These are phyloP conservation scores for Rhynchosporium secalis DNA, from an alignment of 2,329 filamentous ascomycete species.

Conservation along the genomic window DNA sequence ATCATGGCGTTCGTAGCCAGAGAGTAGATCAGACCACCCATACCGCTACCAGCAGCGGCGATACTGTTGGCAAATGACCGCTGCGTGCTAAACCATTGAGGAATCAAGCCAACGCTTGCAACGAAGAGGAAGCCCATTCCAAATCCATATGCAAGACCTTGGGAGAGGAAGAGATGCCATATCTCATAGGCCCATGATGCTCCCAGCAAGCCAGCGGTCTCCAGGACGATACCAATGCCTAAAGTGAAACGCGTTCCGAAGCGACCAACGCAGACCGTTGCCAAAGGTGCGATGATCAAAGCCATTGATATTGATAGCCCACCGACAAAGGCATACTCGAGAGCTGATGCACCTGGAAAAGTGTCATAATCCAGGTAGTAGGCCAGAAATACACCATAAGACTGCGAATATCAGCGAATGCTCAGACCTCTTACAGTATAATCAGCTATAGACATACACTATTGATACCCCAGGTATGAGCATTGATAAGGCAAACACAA, in stretches of 20 bases:
- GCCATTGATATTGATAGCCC: slow-evolving; percentile 66
- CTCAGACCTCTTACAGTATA: not conserved
- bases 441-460: slow-evolving; percentile 25
- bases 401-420: slow-evolving; percentile 39
- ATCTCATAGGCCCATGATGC: slow-evolving; percentile 68
- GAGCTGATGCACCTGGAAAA: slow-evolving; percentile 62
- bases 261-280: slow-evolving; percentile 47
- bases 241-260: slow-evolving; percentile 66
- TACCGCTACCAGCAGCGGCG: slow-evolving; percentile 63
- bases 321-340: slow-evolving; percentile 78
- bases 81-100: slow-evolving; percentile 61
- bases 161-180: slow-evolving; percentile 75
- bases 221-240: slow-evolving; percentile 62
- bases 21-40: slow-evolving; percentile 65
- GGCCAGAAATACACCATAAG: slow-evolving; percentile 74
- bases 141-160: slow-evolving; percentile 74
- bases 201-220: slow-evolving; percentile 64
- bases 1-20: slow-evolving; percentile 57
- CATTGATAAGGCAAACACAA: slow-evolving; percentile 46
- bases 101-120: slow-evolving; percentile 59
- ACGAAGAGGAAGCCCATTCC: slow-evolving; percentile 77
- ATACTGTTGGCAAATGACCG: slow-evolving; percentile 63
- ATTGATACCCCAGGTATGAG: slow-evolving; percentile 48
- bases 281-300: slow-evolving; percentile 65
- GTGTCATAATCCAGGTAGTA: slow-evolving; percentile 67